Conservation (phyloP, 2,329 filamentous ascomycete genomes). For the Oidium heveae region DNA sequence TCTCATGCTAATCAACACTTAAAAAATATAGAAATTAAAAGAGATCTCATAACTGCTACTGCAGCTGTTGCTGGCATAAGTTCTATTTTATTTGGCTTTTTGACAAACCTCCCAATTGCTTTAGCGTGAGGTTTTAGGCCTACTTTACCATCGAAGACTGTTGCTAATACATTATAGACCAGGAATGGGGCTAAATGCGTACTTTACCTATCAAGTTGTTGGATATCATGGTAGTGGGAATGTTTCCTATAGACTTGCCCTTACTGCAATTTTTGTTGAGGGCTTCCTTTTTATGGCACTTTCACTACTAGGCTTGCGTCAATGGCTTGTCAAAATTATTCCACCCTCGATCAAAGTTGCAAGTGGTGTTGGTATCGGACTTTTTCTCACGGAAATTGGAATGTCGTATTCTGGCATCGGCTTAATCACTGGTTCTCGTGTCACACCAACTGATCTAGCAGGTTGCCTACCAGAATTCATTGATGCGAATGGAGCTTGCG, state of each 20-base stretch:
- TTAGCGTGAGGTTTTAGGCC: conserved; percentile 32
- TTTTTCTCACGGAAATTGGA: conserved; percentile 38
- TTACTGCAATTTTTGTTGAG: conserved; percentile 39
- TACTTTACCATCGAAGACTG: neutral
- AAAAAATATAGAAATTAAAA: conserved; percentile 28
- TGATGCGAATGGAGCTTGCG: conserved; percentile 23
- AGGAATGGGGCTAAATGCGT: conserved; percentile 42
- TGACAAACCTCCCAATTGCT: conserved; percentile 59
- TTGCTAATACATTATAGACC: conserved; percentile 19
- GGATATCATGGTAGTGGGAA: conserved; percentile 30
- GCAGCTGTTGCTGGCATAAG: conserved; percentile 55
- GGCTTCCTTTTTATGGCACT: conserved; percentile 38
- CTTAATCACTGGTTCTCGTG: conserved; percentile 41
- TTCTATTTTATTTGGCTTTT: conserved; percentile 51
- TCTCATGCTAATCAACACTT: neutral
- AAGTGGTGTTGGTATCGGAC: conserved; percentile 37
- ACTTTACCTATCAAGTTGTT: conserved; percentile 42
- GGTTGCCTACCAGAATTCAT: conserved; percentile 39
- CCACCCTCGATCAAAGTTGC: conserved; percentile 39
- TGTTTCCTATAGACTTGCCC: conserved; percentile 31
- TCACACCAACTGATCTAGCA: conserved; percentile 51
- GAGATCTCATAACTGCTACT: conserved; percentile 61
- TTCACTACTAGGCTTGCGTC: conserved; percentile 41
- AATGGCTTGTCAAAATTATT: conserved; percentile 44
- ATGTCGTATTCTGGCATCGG: conserved; percentile 66